Evolutionary conservation across 331 rosid genomes (phyloP), one percentile per base, ranked within the genome.

Genomic region (Rosa hybrid): DNA sequence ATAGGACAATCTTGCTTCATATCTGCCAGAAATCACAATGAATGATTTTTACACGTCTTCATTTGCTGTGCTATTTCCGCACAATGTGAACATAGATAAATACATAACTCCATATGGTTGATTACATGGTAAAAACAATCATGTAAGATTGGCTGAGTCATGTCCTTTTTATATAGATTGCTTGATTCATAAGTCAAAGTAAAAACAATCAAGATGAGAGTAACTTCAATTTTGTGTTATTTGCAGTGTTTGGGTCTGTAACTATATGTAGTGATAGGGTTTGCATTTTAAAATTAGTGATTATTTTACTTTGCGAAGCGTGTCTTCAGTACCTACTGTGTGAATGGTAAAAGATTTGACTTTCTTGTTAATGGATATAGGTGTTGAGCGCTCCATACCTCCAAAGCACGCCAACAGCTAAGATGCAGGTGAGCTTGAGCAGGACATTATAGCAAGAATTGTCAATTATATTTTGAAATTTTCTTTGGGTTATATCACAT

Each of bases 301-400:
- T 23, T 54, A 54, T 21, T 23, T 60, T n/a, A 60, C 67, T 21
- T 11, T 60, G 16, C 5, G 39, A 60, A 14, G 38, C 1, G 2
- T 60, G 27, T 68, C 49, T 73, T 34, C 21, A 18, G 2, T 50
- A 6, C 41, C 12, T 44, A 72, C 18, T 50, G 46, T 59, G 21
- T 73, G 27, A 30, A 17, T 17, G 16, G 77, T 12, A 30, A 51
- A 16, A 45, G 10, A 45, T 62, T 62, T 76, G 60, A 62, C 72
- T 72, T 81, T 64, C 57, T 65, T 74, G 74, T 74, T 71, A 68
- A 77, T 27, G 81, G 73, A 69, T 77, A 79, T 91, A 96, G 99
- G 91, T 93, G 80, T 90, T 93, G 72, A 96, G 99, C 76, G 99
- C 97, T 71, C 99, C 99, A 70, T 96, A 96, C 83, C 94, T 95